Conservation (phyloP, 164 flowering plant genomes). For the Kalanchoe fedtschenkoi region DNA sequence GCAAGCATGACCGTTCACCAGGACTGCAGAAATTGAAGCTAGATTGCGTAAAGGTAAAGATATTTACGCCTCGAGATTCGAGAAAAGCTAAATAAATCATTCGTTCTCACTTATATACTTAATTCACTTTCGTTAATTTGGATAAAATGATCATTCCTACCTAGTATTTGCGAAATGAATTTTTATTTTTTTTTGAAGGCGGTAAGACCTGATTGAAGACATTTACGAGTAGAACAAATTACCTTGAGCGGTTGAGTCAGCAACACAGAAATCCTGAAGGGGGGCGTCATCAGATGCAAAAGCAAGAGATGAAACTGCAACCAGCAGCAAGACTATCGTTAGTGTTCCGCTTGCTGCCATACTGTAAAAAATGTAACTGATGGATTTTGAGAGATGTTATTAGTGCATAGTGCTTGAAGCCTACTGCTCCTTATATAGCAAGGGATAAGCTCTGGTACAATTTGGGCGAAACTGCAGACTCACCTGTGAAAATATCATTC, state of each 20-base stretch:
- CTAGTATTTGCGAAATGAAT: no score
- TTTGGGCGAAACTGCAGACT: neutral
- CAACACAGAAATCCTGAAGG: slow-evolving; percentile 1
- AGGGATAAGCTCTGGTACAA: neutral
- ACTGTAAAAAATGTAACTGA: neutral
- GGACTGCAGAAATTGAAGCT: neutral
- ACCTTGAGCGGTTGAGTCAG: slow-evolving; percentile 1
- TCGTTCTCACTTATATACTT: no score
- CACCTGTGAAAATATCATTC: neutral
- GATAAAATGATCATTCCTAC: no score
- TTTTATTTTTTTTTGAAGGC: no score
- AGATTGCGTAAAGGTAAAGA: neutral
- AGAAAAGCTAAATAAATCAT: no score
- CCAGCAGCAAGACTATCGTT: neutral
- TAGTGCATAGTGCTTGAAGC: neutral
- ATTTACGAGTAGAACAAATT: neutral
- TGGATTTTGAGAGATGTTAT: neutral
- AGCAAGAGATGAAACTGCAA: neutral
- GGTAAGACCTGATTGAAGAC: neutral
- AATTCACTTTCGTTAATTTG: no score
- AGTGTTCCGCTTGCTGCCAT: neutral
- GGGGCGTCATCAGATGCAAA: neutral
- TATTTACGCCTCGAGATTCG: no score
- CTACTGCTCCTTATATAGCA: neutral
- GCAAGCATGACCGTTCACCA: neutral